A percentile compares a stretch with the other conserved stretches of the same genome.
These are phyloP conservation scores for Mucor saturninus DNA, from an alignment of 371 early-diverging fungal genomes.

Conservation along the genomic window DNA sequence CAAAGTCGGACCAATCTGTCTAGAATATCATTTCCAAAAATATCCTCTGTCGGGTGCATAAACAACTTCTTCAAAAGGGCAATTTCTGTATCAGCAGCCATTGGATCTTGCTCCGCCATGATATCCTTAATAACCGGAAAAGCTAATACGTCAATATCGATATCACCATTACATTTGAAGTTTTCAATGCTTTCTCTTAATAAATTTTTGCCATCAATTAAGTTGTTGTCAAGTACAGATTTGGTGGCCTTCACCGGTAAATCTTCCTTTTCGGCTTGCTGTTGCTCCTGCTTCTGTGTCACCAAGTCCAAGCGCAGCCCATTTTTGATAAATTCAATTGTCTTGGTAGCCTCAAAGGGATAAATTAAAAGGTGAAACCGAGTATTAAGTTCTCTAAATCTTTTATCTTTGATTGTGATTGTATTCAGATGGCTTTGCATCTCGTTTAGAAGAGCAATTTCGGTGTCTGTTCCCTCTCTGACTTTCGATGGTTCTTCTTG, in stretches of 20 bases:
- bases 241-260: background rate
- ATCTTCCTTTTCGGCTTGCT: background rate
- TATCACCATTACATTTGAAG: background rate
- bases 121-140: constrained; percentile 13
- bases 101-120: background rate
- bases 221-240: background rate
- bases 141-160: constrained; percentile 18
- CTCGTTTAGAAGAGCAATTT: constrained; percentile 25
- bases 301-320: constrained; percentile 17
- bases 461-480: constrained; percentile 29
- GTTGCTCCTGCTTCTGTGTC: constrained; percentile 6
- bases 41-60: constrained; percentile 10
- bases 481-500: constrained; percentile 12
- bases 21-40: constrained; percentile 14
- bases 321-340: constrained; percentile 32
- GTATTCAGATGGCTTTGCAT: constrained; percentile 22
- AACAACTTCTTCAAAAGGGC: constrained; percentile 10
- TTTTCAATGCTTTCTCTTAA: constrained; percentile 9
- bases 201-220: constrained; percentile 11
- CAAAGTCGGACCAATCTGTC: constrained; percentile 14
- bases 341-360: constrained; percentile 26
- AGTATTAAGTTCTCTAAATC: constrained; percentile 25
- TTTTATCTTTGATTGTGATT: background rate
- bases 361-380: constrained; percentile 44
- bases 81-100: background rate